phyloP scores from a whole-genome alignment of 495 filamentous ascomycete species.

The Margaritispora aquatica region DNA sequence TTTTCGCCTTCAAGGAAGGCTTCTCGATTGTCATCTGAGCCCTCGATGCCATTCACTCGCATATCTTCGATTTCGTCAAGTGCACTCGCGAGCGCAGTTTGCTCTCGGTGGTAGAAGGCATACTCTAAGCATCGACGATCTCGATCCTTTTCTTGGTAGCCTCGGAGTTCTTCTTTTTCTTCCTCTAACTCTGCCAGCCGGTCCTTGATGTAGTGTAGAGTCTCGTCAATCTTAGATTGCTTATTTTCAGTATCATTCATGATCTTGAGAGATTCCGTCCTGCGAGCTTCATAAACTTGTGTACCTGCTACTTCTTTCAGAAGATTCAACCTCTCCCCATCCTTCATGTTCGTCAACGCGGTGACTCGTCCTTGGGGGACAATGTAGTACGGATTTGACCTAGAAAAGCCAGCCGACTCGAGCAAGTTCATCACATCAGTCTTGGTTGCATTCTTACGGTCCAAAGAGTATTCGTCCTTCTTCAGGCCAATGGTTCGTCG shows the following conservation, averaged over 20 bases:
- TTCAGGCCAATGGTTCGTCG: conserved; percentile 93
- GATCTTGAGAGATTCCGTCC: conserved; percentile 87
- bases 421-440: conserved; percentile 92
- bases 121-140: conserved; percentile 92
- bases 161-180: conserved; percentile 91
- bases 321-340: conserved; percentile 77
- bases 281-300: conserved; percentile 88
- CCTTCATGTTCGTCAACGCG: conserved; percentile 96
- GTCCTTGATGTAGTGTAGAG: conserved; percentile 84
- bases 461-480: conserved; percentile 97
- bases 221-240: conserved; percentile 87
- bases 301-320: conserved; percentile 97
- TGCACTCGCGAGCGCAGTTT: conserved; percentile 66
- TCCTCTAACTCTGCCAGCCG: conserved; percentile 86
- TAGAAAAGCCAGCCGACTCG: conserved; percentile 92
- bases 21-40: conserved; percentile 73
- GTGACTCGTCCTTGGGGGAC: conserved; percentile 97
- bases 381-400: conserved; percentile 98
- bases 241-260: conserved; percentile 97
- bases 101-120: conserved; percentile 85
- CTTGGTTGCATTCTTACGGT: conserved; percentile 93
- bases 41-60: conserved; percentile 72
- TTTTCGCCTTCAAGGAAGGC: conserved; percentile 74
- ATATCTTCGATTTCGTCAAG: conserved; percentile 80
- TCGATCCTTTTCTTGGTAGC: conserved; percentile 89